Conservation (phyloP, 192 early-diverging fungal genomes). For the Geranomyces michiganensis region DNA sequence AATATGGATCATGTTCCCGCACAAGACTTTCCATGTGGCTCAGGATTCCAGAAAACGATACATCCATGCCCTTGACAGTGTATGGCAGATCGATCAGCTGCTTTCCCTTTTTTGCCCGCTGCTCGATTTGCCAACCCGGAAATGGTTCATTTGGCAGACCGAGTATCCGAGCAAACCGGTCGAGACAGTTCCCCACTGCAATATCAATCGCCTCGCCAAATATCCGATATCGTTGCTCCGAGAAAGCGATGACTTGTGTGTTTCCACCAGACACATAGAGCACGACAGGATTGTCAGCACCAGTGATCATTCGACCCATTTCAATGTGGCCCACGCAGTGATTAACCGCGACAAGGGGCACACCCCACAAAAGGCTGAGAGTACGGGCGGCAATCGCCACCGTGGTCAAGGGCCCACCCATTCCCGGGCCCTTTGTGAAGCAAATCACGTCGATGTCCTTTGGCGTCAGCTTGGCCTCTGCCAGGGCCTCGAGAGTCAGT, state of each 20-base stretch:
- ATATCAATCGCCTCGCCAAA: constrained; percentile 99
- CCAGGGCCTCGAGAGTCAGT: constrained; percentile 77
- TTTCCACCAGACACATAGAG: constrained; percentile 98
- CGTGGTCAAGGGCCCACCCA: constrained; percentile 92
- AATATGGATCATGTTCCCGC: background rate
- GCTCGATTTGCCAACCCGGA: constrained; percentile 98
- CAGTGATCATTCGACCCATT: constrained; percentile 97
- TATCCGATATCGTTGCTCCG: constrained; percentile 85
- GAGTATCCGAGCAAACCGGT: constrained; percentile 94
- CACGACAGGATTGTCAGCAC: constrained; percentile 91
- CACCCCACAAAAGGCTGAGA: constrained; percentile 85
- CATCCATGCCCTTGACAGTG: constrained; percentile 99
- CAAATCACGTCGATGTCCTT: constrained; percentile 89
- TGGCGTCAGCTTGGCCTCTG: constrained; percentile 71
- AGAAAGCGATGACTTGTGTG: constrained; percentile 98
- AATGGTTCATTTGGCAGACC: constrained; percentile 94
- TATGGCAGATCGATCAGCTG: constrained; percentile 91
- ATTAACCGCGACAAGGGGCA: constrained; percentile 93
- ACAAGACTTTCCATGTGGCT: constrained; percentile 78
- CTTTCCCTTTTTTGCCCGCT: constrained; percentile 86
- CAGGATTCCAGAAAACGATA: constrained; percentile 96
- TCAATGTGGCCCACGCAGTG: constrained; percentile 99
- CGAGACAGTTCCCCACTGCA: constrained; percentile 97
- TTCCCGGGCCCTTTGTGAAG: constrained; percentile 98
- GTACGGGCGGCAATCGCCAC: constrained; percentile 94